phyloP scores from a whole-genome alignment of 441 rosid species.

The Euphorbia schlechtendalii region DNA sequence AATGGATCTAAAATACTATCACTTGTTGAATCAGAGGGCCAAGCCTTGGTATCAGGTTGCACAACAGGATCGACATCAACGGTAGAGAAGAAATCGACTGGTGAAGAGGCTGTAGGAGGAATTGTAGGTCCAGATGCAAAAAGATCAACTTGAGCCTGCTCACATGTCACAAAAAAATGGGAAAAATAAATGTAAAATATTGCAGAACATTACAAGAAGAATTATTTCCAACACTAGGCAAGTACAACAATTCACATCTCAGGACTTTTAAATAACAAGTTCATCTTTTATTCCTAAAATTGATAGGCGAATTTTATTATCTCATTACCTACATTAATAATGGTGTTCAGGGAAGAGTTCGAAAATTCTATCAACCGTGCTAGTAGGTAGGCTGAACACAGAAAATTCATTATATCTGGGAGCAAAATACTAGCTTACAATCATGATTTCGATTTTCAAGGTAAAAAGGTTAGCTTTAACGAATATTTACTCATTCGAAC shows the following conservation, averaged over 20 bases:
- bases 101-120: conserved; percentile 25
- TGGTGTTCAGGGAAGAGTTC: not conserved
- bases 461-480: not conserved
- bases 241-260: conserved; percentile 1
- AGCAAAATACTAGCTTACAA: not conserved
- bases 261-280: not conserved
- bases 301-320: not conserved
- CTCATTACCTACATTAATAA: not conserved
- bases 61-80: conserved; percentile 41
- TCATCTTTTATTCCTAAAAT: not conserved
- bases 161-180: conserved; percentile 10
- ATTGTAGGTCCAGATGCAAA: conserved; percentile 48
- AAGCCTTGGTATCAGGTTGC: conserved; percentile 40
- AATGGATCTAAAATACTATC: conserved; percentile 63
- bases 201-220: not conserved
- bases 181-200: not conserved
- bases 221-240: no score
- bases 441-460: not conserved
- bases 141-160: conserved; percentile 72
- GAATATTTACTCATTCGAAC: not conserved
- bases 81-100: conserved; percentile 56
- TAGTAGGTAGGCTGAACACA: not conserved
- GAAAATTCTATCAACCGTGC: not conserved
- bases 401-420: not conserved
- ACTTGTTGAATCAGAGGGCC: conserved; percentile 30